Base-by-base conservation (phyloP, 768 basidiomycete genomes). In the Pulveroboletus ravenelii region DNA sequence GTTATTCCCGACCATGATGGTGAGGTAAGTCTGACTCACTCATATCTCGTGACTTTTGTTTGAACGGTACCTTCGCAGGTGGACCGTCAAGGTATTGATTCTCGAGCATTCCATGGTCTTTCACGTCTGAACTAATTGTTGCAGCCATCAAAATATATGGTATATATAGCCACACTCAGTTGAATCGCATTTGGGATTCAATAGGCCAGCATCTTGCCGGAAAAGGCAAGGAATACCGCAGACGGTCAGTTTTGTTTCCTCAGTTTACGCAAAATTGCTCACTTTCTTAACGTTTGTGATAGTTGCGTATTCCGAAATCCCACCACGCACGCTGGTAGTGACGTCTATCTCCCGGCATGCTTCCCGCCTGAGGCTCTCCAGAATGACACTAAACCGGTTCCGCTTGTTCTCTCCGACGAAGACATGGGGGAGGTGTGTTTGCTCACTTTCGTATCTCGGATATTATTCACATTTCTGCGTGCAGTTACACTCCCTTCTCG, bases 401-500 rank as follows among this genome's bases (percentile, higher is more conserved):
- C 66, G 25, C 68, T 73, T 1, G 67, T 66, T 40, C 55, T 78
- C 15, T 73, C 73, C 5, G 63, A 71, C 6, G 72, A 80, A 30
- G 74, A 78, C 40, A 66, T 70, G 39, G 74, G 76, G 50, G 73
- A 80, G 71, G 80, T 81, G 7, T 6, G 55, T 52, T 38, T 20
- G 2, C 7, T 31, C 12, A 8, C 9, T 27, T n/a, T n/a, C 10
- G 23, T 34, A 36, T 41, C 7, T 29, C 7, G 15, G 7, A 36
- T 6, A 20, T 41, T 40, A 15, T 39, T 57, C 10, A 35, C 32
- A 30, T 23, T 3, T 25, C 20, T 47, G 15, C 37, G 83, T 45
- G 15, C 41, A 84, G 80, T 68, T 84, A 9, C 82, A 85, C 55
- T 71, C 77, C 2, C 71, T 84, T 23, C 71, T 84, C n/a, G 74